Conservation (phyloP, 2,329 filamentous ascomycete genomes). For the Madurella fahalii region DNA sequence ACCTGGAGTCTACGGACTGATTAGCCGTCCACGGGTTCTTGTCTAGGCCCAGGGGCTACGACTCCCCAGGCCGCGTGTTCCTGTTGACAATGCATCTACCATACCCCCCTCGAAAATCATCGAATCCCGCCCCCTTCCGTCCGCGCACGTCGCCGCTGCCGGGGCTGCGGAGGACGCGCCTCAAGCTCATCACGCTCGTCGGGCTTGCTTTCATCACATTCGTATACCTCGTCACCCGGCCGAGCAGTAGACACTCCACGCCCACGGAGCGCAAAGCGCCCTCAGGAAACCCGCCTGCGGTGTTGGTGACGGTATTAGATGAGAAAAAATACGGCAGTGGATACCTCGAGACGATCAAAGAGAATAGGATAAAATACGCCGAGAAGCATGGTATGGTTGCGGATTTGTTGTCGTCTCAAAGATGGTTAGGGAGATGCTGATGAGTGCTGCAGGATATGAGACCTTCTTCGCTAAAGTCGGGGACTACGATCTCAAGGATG, state of each 20-base stretch:
- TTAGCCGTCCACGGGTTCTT: neutral
- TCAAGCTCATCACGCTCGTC: conserved; percentile 55
- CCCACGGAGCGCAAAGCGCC: conserved; percentile 32
- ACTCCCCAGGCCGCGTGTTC: conserved; percentile 2
- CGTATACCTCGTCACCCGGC: conserved; percentile 55
- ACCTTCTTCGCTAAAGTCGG: conserved; percentile 75
- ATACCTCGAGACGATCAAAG: conserved; percentile 69
- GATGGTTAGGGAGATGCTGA: neutral
- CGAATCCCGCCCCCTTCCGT: conserved; percentile 68
- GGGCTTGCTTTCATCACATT: conserved; percentile 53
- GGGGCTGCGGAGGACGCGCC: conserved; percentile 49
- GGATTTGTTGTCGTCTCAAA: neutral
- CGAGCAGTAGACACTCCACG: conserved; percentile 28
- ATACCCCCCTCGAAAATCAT: conserved; percentile 79
- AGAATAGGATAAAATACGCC: conserved; percentile 83
- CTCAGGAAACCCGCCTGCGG: conserved; percentile 57
- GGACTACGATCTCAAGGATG: conserved; percentile 66
- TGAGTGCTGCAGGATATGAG: conserved; percentile 62
- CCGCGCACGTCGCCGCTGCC: conserved; percentile 52
- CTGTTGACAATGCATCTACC: conserved; percentile 72
- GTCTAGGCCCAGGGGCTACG: conserved; percentile 9
- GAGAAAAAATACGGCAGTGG: conserved; percentile 56
- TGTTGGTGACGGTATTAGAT: conserved; percentile 84
- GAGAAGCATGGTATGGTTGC: conserved; percentile 69
- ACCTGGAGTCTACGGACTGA: neutral